Evolutionary conservation across 1,284 basidiomycete genomes (phyloP), one percentile per base, ranked within the genome.

Genomic region (Fomitopsis palustris): DNA sequence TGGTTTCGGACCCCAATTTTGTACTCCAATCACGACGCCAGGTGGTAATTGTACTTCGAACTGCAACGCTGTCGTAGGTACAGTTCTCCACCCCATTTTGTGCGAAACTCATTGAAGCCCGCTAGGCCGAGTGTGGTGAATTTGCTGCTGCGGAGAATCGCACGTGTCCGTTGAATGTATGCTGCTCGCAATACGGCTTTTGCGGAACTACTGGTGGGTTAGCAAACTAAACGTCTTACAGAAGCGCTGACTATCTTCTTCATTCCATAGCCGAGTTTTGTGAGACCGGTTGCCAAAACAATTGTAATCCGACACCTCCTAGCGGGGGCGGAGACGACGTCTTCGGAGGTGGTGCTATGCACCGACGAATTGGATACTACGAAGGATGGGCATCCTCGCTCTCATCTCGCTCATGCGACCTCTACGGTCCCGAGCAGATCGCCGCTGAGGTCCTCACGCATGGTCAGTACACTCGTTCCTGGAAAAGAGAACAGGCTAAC

Each of bases 91-190:
- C 38, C 14, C 14, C 4, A 5, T n/a, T n/a, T 12, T n/a, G 14
- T n/a, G 14, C 38, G n/a, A n/a, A n/a, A n/a, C n/a, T 39, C 38
- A 39, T 39, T 39, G 16, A n/a, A n/a, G 16, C 14, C 4, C 14
- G 61, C 12, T 33, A 54, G 14, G 63, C 63, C 5, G 63, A 63
- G 29, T 65, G 63, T 35, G 63, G 63, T 1, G 56, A 56, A 7
- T 33, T 55, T 35, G 61, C 63, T 0, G 59, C 63, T 29, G 52
- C 62, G 9, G 61, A 53, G 4, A 43, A 64, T 19, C 41, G 56
- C 16, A 39, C 55, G 7, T 64, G 63, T 54, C 61, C 63, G 31
- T 43, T 64, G 47, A 64, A 64, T 31, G 63, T 64, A 6, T 64
- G 63, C 56, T 64, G 63, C 55, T 58, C 58, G 47, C 47, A 59